Percentiles rank a stretch among this genome's conserved stretches.
Conservation (phyloP, 2,329 filamentous ascomycete genomes). For the Botrytis pseudocinerea region DNA sequence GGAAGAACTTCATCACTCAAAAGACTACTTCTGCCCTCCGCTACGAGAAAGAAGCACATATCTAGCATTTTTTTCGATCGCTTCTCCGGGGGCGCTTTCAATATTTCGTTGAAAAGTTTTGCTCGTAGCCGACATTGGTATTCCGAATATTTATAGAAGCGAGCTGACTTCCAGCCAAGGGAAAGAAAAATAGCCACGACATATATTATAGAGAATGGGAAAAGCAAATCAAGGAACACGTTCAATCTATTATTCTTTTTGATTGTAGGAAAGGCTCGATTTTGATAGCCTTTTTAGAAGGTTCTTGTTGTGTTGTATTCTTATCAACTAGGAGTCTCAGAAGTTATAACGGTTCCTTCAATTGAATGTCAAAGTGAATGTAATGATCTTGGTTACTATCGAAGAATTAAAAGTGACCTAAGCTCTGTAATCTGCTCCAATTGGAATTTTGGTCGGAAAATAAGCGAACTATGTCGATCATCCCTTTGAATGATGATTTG, state of each 20-base stretch:
- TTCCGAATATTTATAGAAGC: not conserved
- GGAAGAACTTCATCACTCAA: not conserved
- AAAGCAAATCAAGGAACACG: too few species aligned
- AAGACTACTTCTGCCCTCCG: not conserved
- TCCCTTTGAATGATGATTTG: too few species aligned
- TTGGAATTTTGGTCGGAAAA: not conserved
- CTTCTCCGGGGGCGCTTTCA: not conserved
- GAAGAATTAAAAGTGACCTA: not conserved
- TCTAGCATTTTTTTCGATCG: not conserved
- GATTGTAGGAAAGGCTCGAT: too few species aligned
- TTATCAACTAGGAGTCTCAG: not conserved
- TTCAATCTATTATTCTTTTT: too few species aligned
- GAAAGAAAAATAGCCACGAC: rapidly evolving
- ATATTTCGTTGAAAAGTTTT: not conserved
- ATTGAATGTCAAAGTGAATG: not conserved
- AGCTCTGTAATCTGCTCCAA: not conserved
- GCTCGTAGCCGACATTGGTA: not conserved
- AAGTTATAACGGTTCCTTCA: not conserved
- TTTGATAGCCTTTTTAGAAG: too few species aligned
- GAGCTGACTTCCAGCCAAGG: rapidly evolving
- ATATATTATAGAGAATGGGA: rapidly evolving
- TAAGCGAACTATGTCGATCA: not conserved
- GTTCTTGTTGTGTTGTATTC: not conserved
- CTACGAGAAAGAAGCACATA: not conserved
- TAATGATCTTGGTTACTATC: not conserved